phyloP scores from a whole-genome alignment of 148 eudicot genomes.

The Simmondsia chinensis region DNA sequence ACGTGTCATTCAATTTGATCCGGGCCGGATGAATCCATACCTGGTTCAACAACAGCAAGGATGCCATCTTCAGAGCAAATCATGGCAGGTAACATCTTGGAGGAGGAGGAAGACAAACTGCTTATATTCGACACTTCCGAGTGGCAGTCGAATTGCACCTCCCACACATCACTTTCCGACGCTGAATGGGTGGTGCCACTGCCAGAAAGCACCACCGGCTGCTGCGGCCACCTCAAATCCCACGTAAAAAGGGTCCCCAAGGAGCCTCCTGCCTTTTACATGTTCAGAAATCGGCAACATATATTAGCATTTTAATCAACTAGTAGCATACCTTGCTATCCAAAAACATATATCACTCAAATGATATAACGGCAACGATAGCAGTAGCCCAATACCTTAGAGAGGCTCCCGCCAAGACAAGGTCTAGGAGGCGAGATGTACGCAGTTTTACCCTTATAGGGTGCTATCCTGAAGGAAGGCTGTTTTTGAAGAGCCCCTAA shows the following conservation, averaged over 20 bases:
- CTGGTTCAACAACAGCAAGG: conserved; percentile 76
- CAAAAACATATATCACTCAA: too few species aligned
- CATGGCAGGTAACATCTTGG: conserved; percentile 72
- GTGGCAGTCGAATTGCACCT: conserved; percentile 75
- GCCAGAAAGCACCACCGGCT: conserved; percentile 83
- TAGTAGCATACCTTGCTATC: too few species aligned
- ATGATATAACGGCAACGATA: too few species aligned
- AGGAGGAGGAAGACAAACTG: conserved; percentile 51
- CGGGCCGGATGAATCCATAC: conserved; percentile 19
- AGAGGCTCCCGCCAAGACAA: too few species aligned
- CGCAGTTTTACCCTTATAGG: too few species aligned
- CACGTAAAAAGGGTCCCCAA: conserved; percentile 86
- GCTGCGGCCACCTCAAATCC: conserved; percentile 83
- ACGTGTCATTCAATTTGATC: conserved; percentile 3
- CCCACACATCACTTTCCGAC: conserved; percentile 93
- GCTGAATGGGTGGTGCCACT: conserved; percentile 30
- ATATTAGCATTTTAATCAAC: too few species aligned
- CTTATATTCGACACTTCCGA: conserved; percentile 41
- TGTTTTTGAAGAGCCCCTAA: too few species aligned
- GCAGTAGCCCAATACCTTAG: too few species aligned
- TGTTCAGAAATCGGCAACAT: too few species aligned
- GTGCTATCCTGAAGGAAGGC: too few species aligned
- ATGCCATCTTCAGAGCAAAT: conserved; percentile 96
- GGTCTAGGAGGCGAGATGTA: too few species aligned
- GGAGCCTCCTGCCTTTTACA: conserved; percentile 99